A percentile compares a stretch with the other conserved stretches of the same genome.
These are phyloP conservation scores for Kurtzmaniella quercitrusa DNA, from an alignment of 1,139 yeast genomes.

Conservation along the genomic window DNA sequence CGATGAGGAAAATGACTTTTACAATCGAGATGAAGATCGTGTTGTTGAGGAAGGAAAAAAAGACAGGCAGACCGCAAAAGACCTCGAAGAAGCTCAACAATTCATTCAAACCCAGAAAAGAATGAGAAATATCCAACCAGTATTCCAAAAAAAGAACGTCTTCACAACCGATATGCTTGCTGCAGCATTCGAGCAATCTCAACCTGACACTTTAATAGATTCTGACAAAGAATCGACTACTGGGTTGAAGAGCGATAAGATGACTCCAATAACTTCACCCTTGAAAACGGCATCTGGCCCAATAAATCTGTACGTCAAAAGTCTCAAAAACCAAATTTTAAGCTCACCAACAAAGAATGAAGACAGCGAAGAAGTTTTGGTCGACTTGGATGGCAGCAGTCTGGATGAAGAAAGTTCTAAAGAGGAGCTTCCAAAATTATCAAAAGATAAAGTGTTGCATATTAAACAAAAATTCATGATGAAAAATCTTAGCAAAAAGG, in stretches of 20 bases:
- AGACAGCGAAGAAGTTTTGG: constrained; percentile 10
- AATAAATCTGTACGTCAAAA: constrained; percentile 34
- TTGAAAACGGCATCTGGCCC: constrained; percentile 24
- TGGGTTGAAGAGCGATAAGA: constrained; percentile 8
- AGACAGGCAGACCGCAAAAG: constrained; percentile 18
- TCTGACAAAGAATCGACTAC: constrained; percentile 4
- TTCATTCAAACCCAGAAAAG: constrained; percentile 37
- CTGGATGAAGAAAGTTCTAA: constrained; percentile 1
- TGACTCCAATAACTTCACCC: constrained; percentile 39
- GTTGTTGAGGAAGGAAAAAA: constrained; percentile 13
- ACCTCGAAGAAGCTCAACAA: constrained; percentile 31
- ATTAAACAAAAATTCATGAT: constrained; percentile 35
- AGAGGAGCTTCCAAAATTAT: constrained; percentile 25
- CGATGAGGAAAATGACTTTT: constrained; percentile 40
- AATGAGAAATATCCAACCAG: constrained; percentile 29
- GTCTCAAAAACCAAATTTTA: constrained; percentile 21
- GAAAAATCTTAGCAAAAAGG: constrained; percentile 13
- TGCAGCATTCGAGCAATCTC: constrained; percentile 21
- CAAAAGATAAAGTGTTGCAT: constrained; percentile 33
- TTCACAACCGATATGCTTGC: constrained; percentile 33
- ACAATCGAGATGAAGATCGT: constrained; percentile 18
- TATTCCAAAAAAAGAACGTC: constrained; percentile 23
- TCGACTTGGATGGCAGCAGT: constrained; percentile 22
- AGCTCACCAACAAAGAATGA: constrained; percentile 21
- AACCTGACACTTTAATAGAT: not conserved